Evolutionary conservation across 2,329 filamentous ascomycete genomes (phyloP).

Genomic region (Pseudocercospora fuligena): DNA sequence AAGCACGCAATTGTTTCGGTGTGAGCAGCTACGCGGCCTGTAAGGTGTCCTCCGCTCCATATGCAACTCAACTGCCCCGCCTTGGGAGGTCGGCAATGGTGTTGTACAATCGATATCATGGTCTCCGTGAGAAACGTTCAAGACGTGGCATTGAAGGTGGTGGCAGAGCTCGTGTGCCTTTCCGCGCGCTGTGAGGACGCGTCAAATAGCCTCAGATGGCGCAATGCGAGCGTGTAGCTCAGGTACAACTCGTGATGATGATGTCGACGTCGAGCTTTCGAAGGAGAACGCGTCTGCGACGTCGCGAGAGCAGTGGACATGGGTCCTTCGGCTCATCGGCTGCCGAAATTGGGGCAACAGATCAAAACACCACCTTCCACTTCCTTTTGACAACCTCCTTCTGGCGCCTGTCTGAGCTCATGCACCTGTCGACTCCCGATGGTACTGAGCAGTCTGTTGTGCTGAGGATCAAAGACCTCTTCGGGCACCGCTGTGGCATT

Average conservation of each 20-base stretch:
- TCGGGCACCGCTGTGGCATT: too few species aligned
- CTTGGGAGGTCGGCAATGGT: neutral
- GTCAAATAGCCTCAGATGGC: neutral
- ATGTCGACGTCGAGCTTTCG: neutral
- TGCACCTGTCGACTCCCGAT: too few species aligned
- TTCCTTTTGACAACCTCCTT: too few species aligned
- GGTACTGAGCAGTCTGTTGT: too few species aligned
- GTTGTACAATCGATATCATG: neutral
- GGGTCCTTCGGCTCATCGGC: too few species aligned
- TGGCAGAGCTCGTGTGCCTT: neutral
- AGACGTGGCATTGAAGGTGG: neutral
- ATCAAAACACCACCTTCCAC: too few species aligned
- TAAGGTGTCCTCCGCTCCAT: neutral
- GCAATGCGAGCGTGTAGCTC: neutral
- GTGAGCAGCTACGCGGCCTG: constrained; percentile 6
- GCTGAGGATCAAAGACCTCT: too few species aligned
- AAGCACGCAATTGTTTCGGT: constrained; percentile 9
- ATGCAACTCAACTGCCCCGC: neutral
- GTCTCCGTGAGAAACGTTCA: neutral
- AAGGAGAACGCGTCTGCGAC: too few species aligned
- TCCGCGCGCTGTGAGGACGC: neutral
- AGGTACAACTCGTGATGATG: neutral
- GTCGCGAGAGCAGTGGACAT: neutral
- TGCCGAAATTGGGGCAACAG: too few species aligned
- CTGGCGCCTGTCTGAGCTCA: too few species aligned